Conservation (phyloP, 2,329 filamentous ascomycete genomes). For the Chaetomium strumarium region DNA sequence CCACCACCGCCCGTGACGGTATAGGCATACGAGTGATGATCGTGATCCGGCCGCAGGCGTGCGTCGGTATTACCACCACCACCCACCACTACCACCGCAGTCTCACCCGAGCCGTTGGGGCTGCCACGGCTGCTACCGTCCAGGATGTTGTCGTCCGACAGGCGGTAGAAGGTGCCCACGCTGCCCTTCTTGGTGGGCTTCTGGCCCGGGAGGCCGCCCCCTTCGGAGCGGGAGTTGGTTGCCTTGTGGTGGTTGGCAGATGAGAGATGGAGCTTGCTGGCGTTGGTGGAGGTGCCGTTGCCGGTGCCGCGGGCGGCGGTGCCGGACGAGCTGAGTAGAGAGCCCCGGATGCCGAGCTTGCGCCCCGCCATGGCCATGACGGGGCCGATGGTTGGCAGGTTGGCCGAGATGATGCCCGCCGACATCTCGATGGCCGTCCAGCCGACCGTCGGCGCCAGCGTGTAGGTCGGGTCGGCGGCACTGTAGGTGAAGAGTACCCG, state of each 20-base stretch:
- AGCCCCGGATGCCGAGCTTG: slow-evolving; percentile 38
- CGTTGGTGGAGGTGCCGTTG: neutral
- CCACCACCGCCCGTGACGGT: slow-evolving; percentile 29
- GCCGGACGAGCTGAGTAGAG: slow-evolving; percentile 28
- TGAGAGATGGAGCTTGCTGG: no score
- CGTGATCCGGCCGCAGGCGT: slow-evolving; percentile 31
- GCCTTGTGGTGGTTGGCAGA: no score
- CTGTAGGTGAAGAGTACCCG: slow-evolving; percentile 41
- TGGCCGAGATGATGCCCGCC: slow-evolving; percentile 47
- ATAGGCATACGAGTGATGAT: slow-evolving; percentile 23
- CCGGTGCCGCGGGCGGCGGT: slow-evolving; percentile 10
- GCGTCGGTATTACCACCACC: no score
- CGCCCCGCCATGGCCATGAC: slow-evolving; percentile 35
- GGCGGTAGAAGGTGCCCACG: slow-evolving; percentile 29
- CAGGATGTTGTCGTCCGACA: slow-evolving; percentile 27
- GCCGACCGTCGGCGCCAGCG: slow-evolving; percentile 39
- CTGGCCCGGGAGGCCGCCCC: neutral
- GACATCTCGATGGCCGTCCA: slow-evolving; percentile 46
- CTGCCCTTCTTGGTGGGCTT: slow-evolving; percentile 4
- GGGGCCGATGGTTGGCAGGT: slow-evolving; percentile 46
- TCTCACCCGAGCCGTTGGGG: slow-evolving; percentile 24
- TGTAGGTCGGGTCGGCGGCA: slow-evolving; percentile 38
- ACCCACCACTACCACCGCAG: no score
- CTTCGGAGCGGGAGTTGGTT: slow-evolving; percentile 1
- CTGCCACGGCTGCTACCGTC: no score